Evolutionary conservation across 192 early-diverging fungal genomes (phyloP).

Genomic region (Spizellomyces punctatus): DNA sequence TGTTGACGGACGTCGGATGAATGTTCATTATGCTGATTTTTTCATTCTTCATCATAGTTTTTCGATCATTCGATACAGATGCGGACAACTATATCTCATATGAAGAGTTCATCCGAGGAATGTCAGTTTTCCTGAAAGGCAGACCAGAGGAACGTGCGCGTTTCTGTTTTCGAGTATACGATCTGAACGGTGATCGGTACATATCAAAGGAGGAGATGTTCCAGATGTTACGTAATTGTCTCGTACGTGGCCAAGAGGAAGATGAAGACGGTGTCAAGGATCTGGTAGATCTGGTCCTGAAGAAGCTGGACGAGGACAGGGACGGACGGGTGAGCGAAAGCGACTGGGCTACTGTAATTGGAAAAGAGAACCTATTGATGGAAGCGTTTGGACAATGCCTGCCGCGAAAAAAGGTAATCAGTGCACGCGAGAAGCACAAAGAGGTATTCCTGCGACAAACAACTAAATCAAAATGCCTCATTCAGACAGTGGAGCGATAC

Average conservation of each 20-base stretch:
- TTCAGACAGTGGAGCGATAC: constrained; percentile 15
- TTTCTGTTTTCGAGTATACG: constrained; percentile 67
- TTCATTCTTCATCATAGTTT: constrained; percentile 38
- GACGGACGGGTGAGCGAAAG: constrained; percentile 60
- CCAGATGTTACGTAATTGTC: constrained; percentile 63
- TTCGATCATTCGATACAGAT: constrained; percentile 62
- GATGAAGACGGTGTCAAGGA: constrained; percentile 69
- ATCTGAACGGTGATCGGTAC: constrained; percentile 64
- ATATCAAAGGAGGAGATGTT: constrained; percentile 71
- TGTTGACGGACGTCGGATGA: neutral
- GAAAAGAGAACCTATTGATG: constrained; percentile 57
- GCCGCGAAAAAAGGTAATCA: constrained; percentile 42
- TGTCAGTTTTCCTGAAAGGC: constrained; percentile 60
- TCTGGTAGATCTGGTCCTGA: constrained; percentile 60
- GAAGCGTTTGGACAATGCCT: constrained; percentile 66
- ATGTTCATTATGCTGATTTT: too few species aligned
- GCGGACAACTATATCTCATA: constrained; percentile 62
- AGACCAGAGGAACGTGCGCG: constrained; percentile 51
- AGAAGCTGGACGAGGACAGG: constrained; percentile 62
- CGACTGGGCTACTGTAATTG: constrained; percentile 59
- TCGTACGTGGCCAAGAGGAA: constrained; percentile 58
- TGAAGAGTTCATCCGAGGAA: constrained; percentile 61
- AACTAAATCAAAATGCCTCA: neutral
- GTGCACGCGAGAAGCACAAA: neutral
- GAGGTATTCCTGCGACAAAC: neutral